Base-by-base conservation (phyloP, 169 alveolate genomes). In the Plasmodium chabaudi region DNA sequence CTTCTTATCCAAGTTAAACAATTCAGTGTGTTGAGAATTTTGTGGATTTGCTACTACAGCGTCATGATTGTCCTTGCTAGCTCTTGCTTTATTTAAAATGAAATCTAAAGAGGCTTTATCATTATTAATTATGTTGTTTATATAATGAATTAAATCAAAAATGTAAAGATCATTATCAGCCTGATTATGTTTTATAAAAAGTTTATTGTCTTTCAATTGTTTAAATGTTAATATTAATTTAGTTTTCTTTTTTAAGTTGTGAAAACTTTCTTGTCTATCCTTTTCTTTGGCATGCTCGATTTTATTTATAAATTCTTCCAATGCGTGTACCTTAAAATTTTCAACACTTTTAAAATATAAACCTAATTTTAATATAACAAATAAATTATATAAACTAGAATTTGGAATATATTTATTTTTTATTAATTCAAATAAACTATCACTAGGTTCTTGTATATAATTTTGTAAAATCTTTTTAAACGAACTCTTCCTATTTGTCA, bases 241-340 rank as follows among this genome's bases (percentile, higher is more conserved):
- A 9, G n/a, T 9, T 42, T 9, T 4, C 39, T 64, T 64, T 42
- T 23, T 12, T 6, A 13, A 34, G 13, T 21, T 21, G 1, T 21
- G 1, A 0, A 21, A 21, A 17, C 21, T 34, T 0, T 51, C 19
- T 34, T 56, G 34, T 4, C 7, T 34, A 34, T 67, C 17, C 42
- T 19, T n/a, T 6, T 10, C 5, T 13, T 69, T 44, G 0, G 44
- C 10, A 5, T 27, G 47, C 47, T 67, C 67, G 25, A 79, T 47
- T 17, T 67, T 79, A n/a, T 39, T 64, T 21, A 70, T 34, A 39
- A 79, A 79, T 34, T 61, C 82, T n/a, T 79, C 89, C n/a, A 79
- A 65, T 15, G 72, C 23, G 27, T 17, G 34, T 15, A 53, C 15
- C 19, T 79, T 79, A 13, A 79, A 42, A 2, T 34, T 2, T 67